phyloP scores from a whole-genome alignment of 2,329 filamentous ascomycete species.

The Aspergillus vadensis region DNA sequence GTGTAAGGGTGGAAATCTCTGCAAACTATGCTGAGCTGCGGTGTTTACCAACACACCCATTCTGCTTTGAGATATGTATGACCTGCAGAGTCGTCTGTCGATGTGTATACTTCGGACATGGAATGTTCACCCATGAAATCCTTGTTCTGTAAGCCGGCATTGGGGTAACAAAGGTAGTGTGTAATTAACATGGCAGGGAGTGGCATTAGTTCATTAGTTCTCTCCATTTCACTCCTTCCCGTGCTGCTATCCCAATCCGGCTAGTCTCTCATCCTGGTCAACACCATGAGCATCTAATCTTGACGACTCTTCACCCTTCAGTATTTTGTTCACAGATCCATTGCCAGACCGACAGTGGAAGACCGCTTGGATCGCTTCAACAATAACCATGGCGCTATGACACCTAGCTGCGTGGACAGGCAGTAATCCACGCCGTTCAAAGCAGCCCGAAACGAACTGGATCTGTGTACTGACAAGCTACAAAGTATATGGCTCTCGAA shows the following conservation, averaged over 20 bases:
- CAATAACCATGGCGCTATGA: neutral
- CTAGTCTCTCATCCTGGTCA: neutral
- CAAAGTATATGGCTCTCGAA: no score
- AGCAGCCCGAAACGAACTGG: neutral
- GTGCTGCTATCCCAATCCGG: neutral
- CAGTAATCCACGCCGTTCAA: neutral
- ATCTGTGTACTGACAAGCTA: neutral
- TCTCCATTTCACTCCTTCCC: neutral
- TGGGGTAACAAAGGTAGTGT: neutral
- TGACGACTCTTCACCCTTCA: neutral
- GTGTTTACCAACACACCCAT: neutral
- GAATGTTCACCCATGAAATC: neutral
- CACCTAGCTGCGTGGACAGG: no score
- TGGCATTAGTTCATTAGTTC: neutral
- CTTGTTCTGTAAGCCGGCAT: no score
- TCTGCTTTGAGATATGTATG: no score
- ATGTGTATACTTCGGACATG: neutral
- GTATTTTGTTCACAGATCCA: neutral
- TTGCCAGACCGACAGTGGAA: neutral
- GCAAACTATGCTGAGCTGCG: neutral
- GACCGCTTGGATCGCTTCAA: neutral
- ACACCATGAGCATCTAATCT: neutral
- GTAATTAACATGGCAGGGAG: neutral
- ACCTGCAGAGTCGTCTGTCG: neutral
- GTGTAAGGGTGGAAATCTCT: neutral